phyloP scores from a whole-genome alignment of 805 yeast genomes.

The Saccharomyces jurei region DNA sequence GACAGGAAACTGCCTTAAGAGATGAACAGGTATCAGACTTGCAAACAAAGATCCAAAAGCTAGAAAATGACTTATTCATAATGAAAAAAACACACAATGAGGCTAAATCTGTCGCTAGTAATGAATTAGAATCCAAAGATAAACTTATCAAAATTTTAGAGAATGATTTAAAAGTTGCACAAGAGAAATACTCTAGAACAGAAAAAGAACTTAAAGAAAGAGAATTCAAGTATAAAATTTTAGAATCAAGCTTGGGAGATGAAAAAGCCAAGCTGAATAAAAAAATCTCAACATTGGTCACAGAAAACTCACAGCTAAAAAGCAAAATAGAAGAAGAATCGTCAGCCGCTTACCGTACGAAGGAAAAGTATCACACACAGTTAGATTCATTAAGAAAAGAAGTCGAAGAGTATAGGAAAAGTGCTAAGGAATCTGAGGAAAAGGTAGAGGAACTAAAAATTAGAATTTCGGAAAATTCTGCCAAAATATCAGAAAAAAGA shows the following conservation, averaged over 20 bases:
- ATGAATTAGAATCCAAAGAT: conserved; percentile 28
- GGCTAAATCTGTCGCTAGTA: neutral
- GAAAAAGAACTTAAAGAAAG: neutral
- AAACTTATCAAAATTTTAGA: conserved; percentile 1
- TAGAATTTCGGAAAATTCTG: conserved; percentile 16
- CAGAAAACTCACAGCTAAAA: conserved; percentile 8
- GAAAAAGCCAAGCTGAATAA: conserved; percentile 4
- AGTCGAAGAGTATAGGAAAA: neutral
- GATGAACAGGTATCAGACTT: neutral
- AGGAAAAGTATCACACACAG: neutral
- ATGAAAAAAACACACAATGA: conserved; percentile 34
- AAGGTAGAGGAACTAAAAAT: conserved; percentile 8
- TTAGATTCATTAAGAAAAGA: neutral
- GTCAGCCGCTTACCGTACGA: neutral
- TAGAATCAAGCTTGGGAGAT: conserved; percentile 1
- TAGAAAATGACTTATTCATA: conserved; percentile 32
- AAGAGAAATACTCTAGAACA: neutral
- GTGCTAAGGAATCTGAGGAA: neutral
- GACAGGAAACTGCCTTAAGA: neutral
- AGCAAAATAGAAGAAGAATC: neutral
- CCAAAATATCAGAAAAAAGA: conserved; percentile 14
- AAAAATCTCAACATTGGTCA: conserved; percentile 3
- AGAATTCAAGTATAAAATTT: neutral
- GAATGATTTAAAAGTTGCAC: conserved; percentile 1
- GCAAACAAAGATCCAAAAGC: conserved; percentile 34